phyloP scores from a whole-genome alignment of 768 basidiomycete genomes.

The Fistulinella prunicolor region DNA sequence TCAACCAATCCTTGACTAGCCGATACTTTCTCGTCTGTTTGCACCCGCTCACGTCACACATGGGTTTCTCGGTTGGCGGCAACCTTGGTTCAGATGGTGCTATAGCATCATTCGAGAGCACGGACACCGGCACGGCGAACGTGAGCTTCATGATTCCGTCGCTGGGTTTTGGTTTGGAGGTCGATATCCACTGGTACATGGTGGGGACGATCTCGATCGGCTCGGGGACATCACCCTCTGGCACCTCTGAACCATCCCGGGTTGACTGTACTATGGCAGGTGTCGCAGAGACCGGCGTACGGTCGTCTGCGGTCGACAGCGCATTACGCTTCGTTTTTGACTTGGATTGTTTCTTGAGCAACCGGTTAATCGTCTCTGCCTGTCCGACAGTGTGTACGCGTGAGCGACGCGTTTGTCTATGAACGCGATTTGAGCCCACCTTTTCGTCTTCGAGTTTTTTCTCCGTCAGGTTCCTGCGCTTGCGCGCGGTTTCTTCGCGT shows the following conservation, averaged over 20 bases:
- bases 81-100: slow-evolving; percentile 10
- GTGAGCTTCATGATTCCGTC: slow-evolving; percentile 41
- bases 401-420: not conserved
- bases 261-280: slow-evolving; percentile 28
- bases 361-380: slow-evolving; percentile 86
- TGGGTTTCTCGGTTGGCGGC: slow-evolving; percentile 9
- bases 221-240: slow-evolving; percentile 41
- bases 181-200: slow-evolving; percentile 75
- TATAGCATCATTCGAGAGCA: slow-evolving; percentile 14
- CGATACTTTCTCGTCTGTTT: slow-evolving; percentile 56
- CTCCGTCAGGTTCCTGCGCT: slow-evolving; percentile 75
- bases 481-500: slow-evolving; percentile 78
- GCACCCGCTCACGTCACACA: slow-evolving; percentile 62
- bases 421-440: slow-evolving; percentile 35
- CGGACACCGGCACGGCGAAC: slow-evolving; percentile 52
- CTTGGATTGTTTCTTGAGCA: slow-evolving; percentile 81
- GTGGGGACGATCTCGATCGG: slow-evolving; percentile 44
- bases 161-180: slow-evolving; percentile 33
- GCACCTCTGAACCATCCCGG: slow-evolving; percentile 29
- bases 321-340: slow-evolving; percentile 59
- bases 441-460: slow-evolving; percentile 87
- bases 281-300: slow-evolving; percentile 31
- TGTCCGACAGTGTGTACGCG: slow-evolving; percentile 24
- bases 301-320: slow-evolving; percentile 47
- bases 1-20: slow-evolving; percentile 58